phyloP scores from a whole-genome alignment of 306 rosid species.

The Alnus glutinosa region DNA sequence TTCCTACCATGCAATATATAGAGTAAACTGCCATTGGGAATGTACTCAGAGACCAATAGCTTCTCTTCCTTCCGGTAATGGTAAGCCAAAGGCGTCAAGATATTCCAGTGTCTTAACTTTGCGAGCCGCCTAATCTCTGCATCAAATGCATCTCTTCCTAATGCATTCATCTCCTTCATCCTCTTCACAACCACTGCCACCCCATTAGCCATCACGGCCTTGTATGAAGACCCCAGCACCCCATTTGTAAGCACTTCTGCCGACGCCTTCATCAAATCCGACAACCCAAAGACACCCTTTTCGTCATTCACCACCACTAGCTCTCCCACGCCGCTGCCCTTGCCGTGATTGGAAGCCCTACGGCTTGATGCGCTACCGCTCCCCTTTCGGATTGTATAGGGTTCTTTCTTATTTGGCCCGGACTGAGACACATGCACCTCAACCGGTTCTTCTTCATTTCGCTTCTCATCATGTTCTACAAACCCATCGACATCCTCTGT shows the following conservation, averaged over 20 bases:
- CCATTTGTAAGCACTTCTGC: slow-evolving; percentile 86
- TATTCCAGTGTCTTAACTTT: slow-evolving; percentile 47
- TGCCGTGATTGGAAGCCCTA: slow-evolving; percentile 14
- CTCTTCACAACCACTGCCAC: slow-evolving; percentile 84
- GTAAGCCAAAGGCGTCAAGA: slow-evolving; percentile 73
- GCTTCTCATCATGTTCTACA: background rate
- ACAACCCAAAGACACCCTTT: slow-evolving; percentile 65
- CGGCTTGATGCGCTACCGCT: slow-evolving; percentile 13
- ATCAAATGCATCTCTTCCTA: slow-evolving; percentile 64
- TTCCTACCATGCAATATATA: slow-evolving; percentile 59
- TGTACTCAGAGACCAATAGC: slow-evolving; percentile 56
- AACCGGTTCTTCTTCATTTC: slow-evolving; percentile 25
- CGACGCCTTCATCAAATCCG: slow-evolving; percentile 76
- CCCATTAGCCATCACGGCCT: slow-evolving; percentile 77
- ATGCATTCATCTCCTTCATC: slow-evolving; percentile 61
- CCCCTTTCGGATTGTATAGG: slow-evolving; percentile 1
- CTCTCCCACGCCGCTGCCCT: slow-evolving; percentile 33
- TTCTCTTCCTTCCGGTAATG: slow-evolving; percentile 72
- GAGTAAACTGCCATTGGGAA: slow-evolving; percentile 62
- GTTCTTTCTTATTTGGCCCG: slow-evolving; percentile 35
- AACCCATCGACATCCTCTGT: slow-evolving; percentile 8
- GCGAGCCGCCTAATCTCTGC: slow-evolving; percentile 55
- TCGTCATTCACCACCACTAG: slow-evolving; percentile 59
- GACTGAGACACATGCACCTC: slow-evolving; percentile 46
- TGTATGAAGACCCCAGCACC: slow-evolving; percentile 70